These are phyloP conservation scores for Metschnikowia noctiluminum DNA, from an alignment of 805 yeast species.

Conservation along the genomic window DNA sequence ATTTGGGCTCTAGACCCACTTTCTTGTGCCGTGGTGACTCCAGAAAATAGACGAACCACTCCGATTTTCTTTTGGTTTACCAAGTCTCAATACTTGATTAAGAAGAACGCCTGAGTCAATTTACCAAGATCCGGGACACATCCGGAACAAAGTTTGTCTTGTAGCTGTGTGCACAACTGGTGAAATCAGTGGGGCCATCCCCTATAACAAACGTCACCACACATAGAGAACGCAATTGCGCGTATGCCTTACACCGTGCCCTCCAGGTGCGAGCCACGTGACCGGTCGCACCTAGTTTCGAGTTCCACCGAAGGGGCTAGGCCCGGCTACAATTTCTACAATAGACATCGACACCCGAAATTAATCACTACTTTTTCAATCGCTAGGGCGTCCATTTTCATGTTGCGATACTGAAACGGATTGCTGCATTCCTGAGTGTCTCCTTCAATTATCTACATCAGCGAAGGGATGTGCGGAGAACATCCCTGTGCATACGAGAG, in stretches of 20 bases:
- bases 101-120: background rate
- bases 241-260: background rate
- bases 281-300: background rate
- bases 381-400: no score
- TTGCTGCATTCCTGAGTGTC: no score
- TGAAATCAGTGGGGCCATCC: background rate
- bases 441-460: background rate
- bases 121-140: background rate
- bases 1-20: background rate
- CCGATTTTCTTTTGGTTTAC: no score
- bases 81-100: no score
- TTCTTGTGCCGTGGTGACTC: no score
- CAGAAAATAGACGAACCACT: no score
- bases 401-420: no score
- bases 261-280: background rate
- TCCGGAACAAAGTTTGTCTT: background rate
- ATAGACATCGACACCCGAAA: background rate
- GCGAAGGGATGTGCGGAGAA: background rate
- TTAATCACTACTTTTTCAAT: background rate
- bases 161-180: background rate
- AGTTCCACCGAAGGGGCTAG: background rate
- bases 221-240: background rate
- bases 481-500: background rate
- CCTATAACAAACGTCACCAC: background rate
- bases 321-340: constrained; percentile 1